A percentile compares a stretch with the other conserved stretches of the same genome.
These are phyloP conservation scores for Bertia moriformis DNA, from an alignment of 2,329 filamentous ascomycete genomes.

Conservation along the genomic window DNA sequence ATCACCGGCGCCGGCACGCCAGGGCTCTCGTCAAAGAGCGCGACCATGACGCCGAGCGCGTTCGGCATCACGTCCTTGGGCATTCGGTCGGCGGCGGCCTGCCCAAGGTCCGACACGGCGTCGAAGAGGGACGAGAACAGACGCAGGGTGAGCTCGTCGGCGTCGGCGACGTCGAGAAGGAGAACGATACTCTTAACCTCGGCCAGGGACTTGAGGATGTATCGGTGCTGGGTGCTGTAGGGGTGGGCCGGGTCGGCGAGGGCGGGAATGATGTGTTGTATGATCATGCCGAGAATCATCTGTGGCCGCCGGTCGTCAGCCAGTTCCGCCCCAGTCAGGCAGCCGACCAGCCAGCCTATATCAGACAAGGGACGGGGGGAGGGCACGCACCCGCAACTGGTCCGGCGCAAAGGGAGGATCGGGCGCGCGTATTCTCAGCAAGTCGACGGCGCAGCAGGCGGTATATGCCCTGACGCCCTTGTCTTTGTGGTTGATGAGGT, in stretches of 20 bases:
- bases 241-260: conserved; percentile 75
- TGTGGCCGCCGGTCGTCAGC: conserved; percentile 24
- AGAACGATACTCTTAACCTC: conserved; percentile 92
- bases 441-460: conserved; percentile 79
- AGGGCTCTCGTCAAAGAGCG: conserved; percentile 72
- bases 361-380: no score
- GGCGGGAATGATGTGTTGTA: conserved; percentile 69
- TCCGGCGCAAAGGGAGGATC: conserved; percentile 84
- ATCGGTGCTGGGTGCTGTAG: conserved; percentile 86
- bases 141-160: conserved; percentile 63
- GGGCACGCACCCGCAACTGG: conserved; percentile 72
- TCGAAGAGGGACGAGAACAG: conserved; percentile 88
- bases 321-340: not conserved
- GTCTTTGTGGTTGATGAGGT: conserved; percentile 81
- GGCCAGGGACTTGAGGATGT: conserved; percentile 74
- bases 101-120: conserved; percentile 71
- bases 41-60: conserved; percentile 73
- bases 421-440: conserved; percentile 81
- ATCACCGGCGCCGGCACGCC: conserved; percentile 69
- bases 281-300: conserved; percentile 87
- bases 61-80: conserved; percentile 76
- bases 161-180: conserved; percentile 71
- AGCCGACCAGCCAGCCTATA: not conserved
- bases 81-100: conserved; percentile 56
- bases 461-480: conserved; percentile 81